phyloP scores from a whole-genome alignment of 2,329 filamentous ascomycete genomes.

The Fragosphaeria purpurea region DNA sequence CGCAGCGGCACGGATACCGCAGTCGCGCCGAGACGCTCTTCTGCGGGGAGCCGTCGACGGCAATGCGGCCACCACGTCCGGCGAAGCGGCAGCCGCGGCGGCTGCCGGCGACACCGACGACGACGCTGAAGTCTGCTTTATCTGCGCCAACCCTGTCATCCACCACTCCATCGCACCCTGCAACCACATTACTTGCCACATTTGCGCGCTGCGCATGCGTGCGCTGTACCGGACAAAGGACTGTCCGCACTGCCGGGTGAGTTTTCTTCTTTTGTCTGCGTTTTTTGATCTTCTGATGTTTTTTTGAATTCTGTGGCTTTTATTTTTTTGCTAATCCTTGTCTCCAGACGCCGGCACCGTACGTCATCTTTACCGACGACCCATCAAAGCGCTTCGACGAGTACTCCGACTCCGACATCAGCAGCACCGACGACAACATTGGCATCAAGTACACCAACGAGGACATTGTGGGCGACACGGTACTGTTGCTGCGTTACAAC shows the following conservation, averaged over 20 bases:
- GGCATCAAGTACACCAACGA: constrained; percentile 85
- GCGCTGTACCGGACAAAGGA: constrained; percentile 94
- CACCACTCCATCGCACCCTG: constrained; percentile 87
- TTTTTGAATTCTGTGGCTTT: not conserved
- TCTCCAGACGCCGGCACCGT: constrained; percentile 52
- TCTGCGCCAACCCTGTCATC: constrained; percentile 82
- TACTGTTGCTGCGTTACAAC: constrained; percentile 83
- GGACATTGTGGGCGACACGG: constrained; percentile 84
- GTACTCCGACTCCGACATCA: constrained; percentile 64
- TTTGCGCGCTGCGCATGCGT: constrained; percentile 82
- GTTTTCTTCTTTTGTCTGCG: constrained; percentile 22
- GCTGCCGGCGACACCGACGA: constrained; percentile 8
- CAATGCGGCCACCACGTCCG: no score
- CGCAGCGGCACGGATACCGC: not conserved
- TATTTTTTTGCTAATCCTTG: not conserved
- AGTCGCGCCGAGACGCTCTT: not conserved
- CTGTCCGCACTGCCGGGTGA: constrained; percentile 87
- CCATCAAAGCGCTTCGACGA: constrained; percentile 73
- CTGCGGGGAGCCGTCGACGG: not conserved
- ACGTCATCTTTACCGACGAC: constrained; percentile 88
- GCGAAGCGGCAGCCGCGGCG: not conserved
- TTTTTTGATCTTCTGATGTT: not conserved
- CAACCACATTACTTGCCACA: constrained; percentile 94
- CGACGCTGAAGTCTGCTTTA: constrained; percentile 86
- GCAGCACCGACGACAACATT: constrained; percentile 70